Evolutionary conservation across 1,139 yeast species (phyloP).

Genomic region (Debaryomyces psychrophilus): DNA sequence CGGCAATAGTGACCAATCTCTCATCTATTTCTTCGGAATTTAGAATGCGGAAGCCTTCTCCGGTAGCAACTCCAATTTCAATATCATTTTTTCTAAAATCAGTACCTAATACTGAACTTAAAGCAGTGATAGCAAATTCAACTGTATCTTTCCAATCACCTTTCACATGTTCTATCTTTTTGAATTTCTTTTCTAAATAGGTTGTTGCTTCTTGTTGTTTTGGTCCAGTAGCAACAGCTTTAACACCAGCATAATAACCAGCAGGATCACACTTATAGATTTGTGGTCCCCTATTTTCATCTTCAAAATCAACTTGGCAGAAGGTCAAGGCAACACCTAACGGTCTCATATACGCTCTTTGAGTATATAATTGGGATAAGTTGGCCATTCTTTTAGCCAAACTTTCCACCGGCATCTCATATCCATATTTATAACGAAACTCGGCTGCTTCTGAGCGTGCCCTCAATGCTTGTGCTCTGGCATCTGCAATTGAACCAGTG

Average conservation of each 20-base stretch:
- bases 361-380: constrained; percentile 91
- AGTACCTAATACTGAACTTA: constrained; percentile 85
- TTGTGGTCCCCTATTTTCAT: constrained; percentile 89
- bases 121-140: constrained; percentile 83
- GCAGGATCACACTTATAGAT: constrained; percentile 96
- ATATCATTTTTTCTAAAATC: constrained; percentile 92
- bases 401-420: constrained; percentile 95
- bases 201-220: constrained; percentile 96
- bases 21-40: constrained; percentile 90
- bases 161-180: constrained; percentile 68
- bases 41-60: constrained; percentile 68
- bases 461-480: constrained; percentile 84
- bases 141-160: constrained; percentile 91
- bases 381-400: constrained; percentile 95
- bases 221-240: constrained; percentile 95
- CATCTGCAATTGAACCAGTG: constrained; percentile 97
- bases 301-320: constrained; percentile 66
- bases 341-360: constrained; percentile 99
- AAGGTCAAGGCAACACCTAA: constrained; percentile 91
- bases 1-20: constrained; percentile 90
- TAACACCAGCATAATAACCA: constrained; percentile 88
- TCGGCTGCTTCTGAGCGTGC: constrained; percentile 96
- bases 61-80: constrained; percentile 88
- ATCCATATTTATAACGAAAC: constrained; percentile 90
- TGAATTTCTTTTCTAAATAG: constrained; percentile 86